Evolutionary conservation across 352 stramenopile species (phyloP).

Genomic region (Phytophthora sansomeana): DNA sequence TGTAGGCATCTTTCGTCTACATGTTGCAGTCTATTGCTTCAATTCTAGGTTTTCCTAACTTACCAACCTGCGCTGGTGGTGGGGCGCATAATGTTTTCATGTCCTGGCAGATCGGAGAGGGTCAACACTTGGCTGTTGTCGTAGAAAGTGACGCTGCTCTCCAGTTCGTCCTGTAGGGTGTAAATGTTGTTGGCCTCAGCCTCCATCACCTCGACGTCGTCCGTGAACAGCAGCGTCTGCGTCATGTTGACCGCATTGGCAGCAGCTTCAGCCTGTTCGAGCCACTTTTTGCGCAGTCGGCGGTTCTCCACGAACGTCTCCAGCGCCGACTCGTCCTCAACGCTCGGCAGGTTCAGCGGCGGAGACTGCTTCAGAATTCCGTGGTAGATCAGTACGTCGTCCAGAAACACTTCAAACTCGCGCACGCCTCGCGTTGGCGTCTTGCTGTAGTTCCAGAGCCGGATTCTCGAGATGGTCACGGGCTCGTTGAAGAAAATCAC

Average conservation of each 20-base stretch:
- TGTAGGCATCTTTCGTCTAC: too few relatives aligned
- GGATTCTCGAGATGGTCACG: constrained; percentile 79
- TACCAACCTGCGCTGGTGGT: constrained; percentile 60
- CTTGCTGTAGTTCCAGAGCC: constrained; percentile 91
- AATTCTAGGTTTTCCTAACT: too few relatives aligned
- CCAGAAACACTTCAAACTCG: constrained; percentile 86
- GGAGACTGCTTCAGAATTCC: constrained; percentile 57
- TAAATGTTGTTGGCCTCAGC: constrained; percentile 61
- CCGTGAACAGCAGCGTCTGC: constrained; percentile 79
- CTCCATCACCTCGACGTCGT: constrained; percentile 67
- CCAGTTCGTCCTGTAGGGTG: constrained; percentile 65
- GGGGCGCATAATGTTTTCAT: constrained; percentile 48
- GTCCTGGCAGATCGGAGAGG: constrained; percentile 58
- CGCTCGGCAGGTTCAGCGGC: constrained; percentile 37
- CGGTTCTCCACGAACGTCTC: constrained; percentile 44
- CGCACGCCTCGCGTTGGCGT: constrained; percentile 76
- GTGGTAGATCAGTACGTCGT: constrained; percentile 86
- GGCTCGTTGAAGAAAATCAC: constrained; percentile 84
- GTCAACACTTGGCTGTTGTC: constrained; percentile 78
- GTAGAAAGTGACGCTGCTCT: constrained; percentile 76
- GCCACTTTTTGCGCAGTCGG: constrained; percentile 46
- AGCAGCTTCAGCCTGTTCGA: constrained; percentile 54
- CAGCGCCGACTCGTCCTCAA: constrained; percentile 23
- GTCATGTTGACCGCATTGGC: constrained; percentile 63
- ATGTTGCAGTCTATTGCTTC: too few relatives aligned